phyloP scores from a whole-genome alignment of 1,284 basidiomycete genomes.

The Inonotus obliquus region DNA sequence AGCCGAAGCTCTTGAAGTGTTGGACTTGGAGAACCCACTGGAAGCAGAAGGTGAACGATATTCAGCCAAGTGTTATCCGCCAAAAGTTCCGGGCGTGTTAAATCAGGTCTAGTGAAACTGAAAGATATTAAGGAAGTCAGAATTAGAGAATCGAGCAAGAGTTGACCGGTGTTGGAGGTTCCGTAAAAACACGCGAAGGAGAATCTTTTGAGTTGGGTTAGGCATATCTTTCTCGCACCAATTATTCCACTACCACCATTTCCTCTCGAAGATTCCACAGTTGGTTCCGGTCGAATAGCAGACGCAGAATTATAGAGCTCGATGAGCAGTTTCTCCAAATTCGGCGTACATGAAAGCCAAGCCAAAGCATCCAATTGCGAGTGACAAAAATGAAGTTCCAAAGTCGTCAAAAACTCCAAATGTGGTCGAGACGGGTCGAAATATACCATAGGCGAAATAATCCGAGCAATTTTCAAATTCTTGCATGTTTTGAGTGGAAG shows the following conservation, averaged over 20 bases:
- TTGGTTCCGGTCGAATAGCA: neutral
- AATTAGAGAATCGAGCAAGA: neutral
- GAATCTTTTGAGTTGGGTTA: neutral
- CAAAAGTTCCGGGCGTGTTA: neutral
- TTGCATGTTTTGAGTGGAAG: neutral
- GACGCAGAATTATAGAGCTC: neutral
- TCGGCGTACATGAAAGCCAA: neutral
- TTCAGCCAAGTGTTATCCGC: neutral
- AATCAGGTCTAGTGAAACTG: neutral
- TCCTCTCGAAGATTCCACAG: neutral
- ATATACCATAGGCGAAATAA: neutral
- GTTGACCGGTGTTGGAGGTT: neutral
- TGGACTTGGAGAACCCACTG: neutral
- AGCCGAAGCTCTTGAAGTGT: neutral
- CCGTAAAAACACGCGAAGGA: conserved; percentile 5
- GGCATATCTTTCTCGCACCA: neutral
- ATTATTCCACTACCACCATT: neutral
- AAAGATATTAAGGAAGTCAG: neutral
- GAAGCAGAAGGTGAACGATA: neutral
- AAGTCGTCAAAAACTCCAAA: neutral
- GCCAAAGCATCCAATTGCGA: neutral
- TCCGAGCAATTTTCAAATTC: neutral
- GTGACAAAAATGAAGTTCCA: neutral
- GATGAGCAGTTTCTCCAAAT: neutral
- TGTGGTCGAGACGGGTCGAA: neutral